These are phyloP conservation scores for Gyromitra esculenta DNA, from an alignment of 2,329 filamentous ascomycete species.

Conservation along the genomic window DNA sequence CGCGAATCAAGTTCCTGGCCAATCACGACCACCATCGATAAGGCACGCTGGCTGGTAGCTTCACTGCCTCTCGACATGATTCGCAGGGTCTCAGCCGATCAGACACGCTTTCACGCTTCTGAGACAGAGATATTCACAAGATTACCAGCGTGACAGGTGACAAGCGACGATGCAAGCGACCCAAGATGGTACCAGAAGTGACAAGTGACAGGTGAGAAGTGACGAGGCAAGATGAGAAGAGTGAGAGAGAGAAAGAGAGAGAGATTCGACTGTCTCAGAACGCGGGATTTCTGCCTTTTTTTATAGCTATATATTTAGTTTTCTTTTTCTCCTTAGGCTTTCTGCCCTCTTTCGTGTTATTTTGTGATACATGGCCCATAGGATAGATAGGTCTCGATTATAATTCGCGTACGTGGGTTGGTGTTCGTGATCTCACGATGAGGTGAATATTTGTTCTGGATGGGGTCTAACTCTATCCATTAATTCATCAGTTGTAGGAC, in stretches of 20 bases:
- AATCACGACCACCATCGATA: background rate
- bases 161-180: background rate
- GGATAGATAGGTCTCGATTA: background rate
- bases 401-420: background rate
- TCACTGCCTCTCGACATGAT: background rate
- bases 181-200: background rate
- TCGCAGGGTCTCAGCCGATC: background rate
- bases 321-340: background rate
- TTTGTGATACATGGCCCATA: background rate
- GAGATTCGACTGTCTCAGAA: background rate
- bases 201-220: constrained; percentile 18
- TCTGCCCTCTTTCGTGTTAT: background rate
- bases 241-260: background rate
- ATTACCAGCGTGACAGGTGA: constrained; percentile 4
- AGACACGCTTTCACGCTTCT: background rate
- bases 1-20: too few relatives aligned
- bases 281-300: background rate
- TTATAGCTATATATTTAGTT: background rate
- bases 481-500: background rate
- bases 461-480: background rate
- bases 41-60: background rate
- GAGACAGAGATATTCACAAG: background rate
- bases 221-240: background rate
- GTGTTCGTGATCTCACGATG: background rate
- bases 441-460: background rate